phyloP scores from a whole-genome alignment of 2,329 filamentous ascomycete genomes.

The Penicillium sp. region DNA sequence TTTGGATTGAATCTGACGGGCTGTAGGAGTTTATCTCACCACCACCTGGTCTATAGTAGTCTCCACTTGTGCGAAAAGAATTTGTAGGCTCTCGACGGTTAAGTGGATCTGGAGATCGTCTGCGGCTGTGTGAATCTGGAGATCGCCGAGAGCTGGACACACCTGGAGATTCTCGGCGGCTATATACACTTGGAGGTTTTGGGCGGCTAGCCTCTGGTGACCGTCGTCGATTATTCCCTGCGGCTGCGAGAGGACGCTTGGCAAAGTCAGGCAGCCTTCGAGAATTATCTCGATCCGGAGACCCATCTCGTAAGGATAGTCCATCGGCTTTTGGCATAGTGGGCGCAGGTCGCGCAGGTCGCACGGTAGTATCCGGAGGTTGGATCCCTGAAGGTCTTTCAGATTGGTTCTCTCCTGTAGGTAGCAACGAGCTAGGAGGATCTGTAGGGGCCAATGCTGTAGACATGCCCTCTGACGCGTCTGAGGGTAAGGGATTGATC shows the following conservation, averaged over 20 bases:
- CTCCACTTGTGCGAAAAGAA: neutral
- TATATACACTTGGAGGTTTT: neutral
- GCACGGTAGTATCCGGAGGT: neutral
- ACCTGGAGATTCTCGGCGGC: neutral
- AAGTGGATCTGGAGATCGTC: neutral
- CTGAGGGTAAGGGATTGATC: neutral
- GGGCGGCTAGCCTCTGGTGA: neutral
- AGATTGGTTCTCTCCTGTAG: neutral
- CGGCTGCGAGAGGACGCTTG: neutral
- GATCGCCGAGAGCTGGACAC: neutral
- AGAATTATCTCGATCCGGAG: neutral
- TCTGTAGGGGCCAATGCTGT: neutral
- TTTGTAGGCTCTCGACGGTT: neutral
- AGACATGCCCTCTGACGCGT: neutral
- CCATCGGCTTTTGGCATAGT: neutral
- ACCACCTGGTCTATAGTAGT: neutral
- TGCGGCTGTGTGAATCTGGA: neutral
- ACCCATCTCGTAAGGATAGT: neutral
- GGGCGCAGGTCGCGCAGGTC: neutral
- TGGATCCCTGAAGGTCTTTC: neutral
- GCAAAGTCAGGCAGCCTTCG: neutral
- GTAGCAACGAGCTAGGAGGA: neutral
- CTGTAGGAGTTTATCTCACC: neutral
- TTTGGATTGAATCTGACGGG: neutral
- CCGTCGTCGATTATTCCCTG: neutral